Conservation (phyloP, 768 basidiomycete species). For the Lentinula boryana region DNA sequence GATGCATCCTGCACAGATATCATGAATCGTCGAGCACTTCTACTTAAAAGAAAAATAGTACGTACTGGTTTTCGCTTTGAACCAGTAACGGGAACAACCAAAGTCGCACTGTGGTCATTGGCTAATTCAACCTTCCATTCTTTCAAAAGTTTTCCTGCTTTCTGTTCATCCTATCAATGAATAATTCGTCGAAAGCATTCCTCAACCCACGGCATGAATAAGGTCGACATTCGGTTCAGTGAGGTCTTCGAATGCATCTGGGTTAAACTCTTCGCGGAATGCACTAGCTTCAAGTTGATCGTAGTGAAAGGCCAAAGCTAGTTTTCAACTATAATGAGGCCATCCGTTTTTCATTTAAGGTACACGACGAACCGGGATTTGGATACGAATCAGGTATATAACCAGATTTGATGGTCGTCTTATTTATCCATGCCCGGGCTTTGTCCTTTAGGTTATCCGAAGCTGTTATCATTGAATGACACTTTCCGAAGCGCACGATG, state of each 20-base stretch:
- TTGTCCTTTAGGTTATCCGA: constrained; percentile 59
- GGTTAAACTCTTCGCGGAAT: constrained; percentile 85
- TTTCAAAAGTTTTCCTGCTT: constrained; percentile 62
- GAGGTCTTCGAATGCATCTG: constrained; percentile 71
- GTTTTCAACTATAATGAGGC: not conserved
- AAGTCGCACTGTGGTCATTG: constrained; percentile 58
- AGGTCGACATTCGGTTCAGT: constrained; percentile 71
- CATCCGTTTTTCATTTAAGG: not conserved
- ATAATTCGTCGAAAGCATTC: not conserved
- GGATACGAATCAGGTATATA: constrained; percentile 90
- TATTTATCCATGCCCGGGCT: constrained; percentile 71
- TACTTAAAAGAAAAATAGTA: constrained; percentile 7
- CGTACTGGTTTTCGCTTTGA: constrained; percentile 73
- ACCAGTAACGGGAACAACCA: constrained; percentile 39
- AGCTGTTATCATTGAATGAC: constrained; percentile 35
- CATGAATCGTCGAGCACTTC: not conserved
- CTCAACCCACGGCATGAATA: constrained; percentile 64
- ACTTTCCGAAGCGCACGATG: not conserved
- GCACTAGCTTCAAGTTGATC: constrained; percentile 88
- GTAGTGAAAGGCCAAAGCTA: constrained; percentile 84
- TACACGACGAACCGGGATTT: constrained; percentile 67
- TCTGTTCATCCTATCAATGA: constrained; percentile 28
- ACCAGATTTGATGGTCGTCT: constrained; percentile 58
- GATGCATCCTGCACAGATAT: not conserved
- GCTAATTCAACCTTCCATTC: constrained; percentile 64